Conservation (phyloP, 2,329 filamentous ascomycete genomes). For the Diplodia sapinea region DNA sequence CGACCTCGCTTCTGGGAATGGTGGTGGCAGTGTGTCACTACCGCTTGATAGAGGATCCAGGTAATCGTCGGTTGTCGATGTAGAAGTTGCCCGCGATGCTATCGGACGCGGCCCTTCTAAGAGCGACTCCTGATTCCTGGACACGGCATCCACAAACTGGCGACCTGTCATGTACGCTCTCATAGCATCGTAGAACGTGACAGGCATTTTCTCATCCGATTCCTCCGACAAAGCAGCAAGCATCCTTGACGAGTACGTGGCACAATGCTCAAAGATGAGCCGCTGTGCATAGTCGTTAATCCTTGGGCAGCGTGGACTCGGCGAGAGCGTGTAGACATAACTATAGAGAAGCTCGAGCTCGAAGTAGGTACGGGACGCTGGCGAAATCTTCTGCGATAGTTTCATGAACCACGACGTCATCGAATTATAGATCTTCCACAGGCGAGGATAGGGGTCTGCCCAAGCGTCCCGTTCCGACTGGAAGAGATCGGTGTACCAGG, state of each 20-base stretch:
- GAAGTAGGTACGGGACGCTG: conserved; percentile 75
- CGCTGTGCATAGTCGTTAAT: conserved; percentile 78
- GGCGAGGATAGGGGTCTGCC: conserved; percentile 70
- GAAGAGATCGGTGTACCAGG: conserved; percentile 88
- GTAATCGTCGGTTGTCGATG: conserved; percentile 39
- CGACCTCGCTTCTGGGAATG: conserved; percentile 41
- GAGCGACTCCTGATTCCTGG: conserved; percentile 58
- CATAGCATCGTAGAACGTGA: conserved; percentile 87
- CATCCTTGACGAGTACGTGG: conserved; percentile 79
- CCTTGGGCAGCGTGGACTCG: conserved; percentile 73
- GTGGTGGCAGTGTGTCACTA: conserved; percentile 39
- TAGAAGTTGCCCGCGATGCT: conserved; percentile 37
- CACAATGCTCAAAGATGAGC: conserved; percentile 84
- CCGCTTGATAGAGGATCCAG: conserved; percentile 47
- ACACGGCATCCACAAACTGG: conserved; percentile 63
- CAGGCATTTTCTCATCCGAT: conserved; percentile 66
- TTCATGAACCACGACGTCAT: conserved; percentile 82
- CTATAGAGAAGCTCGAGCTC: conserved; percentile 90
- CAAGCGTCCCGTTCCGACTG: conserved; percentile 75
- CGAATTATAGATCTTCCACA: conserved; percentile 76
- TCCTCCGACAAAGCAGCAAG: conserved; percentile 65
- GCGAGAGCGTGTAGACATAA: conserved; percentile 86
- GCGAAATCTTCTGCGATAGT: conserved; percentile 70
- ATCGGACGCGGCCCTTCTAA: conserved; percentile 49
- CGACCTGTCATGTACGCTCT: conserved; percentile 74